Evolutionary conservation across 306 rosid species (phyloP).

Genomic region (Canavalia ensiformis): DNA sequence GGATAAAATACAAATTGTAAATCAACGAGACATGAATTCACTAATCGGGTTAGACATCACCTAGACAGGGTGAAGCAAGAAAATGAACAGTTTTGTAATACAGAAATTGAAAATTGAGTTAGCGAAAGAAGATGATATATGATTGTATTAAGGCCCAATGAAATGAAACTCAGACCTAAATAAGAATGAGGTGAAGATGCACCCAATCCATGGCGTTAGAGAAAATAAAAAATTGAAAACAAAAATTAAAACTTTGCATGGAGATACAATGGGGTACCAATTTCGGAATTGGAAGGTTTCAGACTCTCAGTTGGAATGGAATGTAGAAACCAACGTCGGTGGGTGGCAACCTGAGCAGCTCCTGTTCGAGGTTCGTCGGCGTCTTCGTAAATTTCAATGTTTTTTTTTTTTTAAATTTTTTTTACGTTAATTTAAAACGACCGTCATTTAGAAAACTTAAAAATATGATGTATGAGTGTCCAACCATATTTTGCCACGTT

Average conservation of each 20-base stretch:
- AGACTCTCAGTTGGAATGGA: neutral
- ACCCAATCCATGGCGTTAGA: neutral
- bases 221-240: conserved; percentile 15
- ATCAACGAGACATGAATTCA: neutral
- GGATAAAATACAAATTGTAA: neutral
- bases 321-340: conserved; percentile 1
- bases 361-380: neutral
- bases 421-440: neutral
- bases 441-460: neutral
- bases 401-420: neutral
- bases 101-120: neutral
- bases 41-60: conserved; percentile 10
- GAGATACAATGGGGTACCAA: conserved; percentile 15
- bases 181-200: conserved; percentile 25
- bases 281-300: neutral
- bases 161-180: conserved; percentile 45
- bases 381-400: conserved; percentile 2
- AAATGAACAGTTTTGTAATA: neutral
- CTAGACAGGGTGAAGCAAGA: neutral
- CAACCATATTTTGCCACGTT: conserved; percentile 54
- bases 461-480: conserved; percentile 51
- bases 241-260: neutral
- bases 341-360: conserved; percentile 25
- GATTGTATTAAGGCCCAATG: neutral
- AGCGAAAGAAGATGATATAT: neutral